Conservation (phyloP, 129 eudicot genomes). For the Centella asiatica region DNA sequence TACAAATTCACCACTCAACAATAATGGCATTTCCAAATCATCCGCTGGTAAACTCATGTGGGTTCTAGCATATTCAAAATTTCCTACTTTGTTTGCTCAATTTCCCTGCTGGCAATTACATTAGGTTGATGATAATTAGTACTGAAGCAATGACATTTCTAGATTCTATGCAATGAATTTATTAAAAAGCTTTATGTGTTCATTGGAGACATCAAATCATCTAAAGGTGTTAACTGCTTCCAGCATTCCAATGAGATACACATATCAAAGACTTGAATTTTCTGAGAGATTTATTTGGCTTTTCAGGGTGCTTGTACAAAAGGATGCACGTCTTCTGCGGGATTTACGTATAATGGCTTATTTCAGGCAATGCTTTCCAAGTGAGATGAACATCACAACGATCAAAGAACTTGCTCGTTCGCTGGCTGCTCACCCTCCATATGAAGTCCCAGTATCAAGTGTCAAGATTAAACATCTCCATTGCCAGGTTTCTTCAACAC, state of each 20-base stretch:
- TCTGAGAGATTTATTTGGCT: background rate
- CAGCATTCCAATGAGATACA: background rate
- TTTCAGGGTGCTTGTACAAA: slow-evolving; percentile 58
- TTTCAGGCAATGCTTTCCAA: slow-evolving; percentile 71
- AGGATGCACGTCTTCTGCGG: slow-evolving; percentile 68
- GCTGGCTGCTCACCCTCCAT: slow-evolving; percentile 87
- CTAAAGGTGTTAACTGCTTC: background rate
- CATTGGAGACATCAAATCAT: background rate
- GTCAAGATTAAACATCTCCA: slow-evolving; percentile 82
- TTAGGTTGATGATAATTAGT: background rate
- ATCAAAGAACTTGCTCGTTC: slow-evolving; percentile 67
- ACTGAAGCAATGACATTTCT: background rate
- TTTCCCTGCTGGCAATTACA: background rate
- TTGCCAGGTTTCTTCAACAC: slow-evolving; percentile 47
- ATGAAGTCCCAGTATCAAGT: slow-evolving; percentile 58
- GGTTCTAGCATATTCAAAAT: background rate
- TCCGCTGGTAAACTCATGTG: background rate
- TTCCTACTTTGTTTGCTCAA: background rate
- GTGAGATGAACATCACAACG: slow-evolving; percentile 48
- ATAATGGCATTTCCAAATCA: background rate
- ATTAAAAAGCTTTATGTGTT: background rate
- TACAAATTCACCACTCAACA: background rate
- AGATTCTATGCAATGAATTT: background rate
- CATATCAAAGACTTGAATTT: slow-evolving; percentile 6
- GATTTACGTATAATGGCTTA: slow-evolving; percentile 72